Base-by-base conservation (phyloP, 192 early-diverging fungal species). In the Gonapodya sp. region DNA sequence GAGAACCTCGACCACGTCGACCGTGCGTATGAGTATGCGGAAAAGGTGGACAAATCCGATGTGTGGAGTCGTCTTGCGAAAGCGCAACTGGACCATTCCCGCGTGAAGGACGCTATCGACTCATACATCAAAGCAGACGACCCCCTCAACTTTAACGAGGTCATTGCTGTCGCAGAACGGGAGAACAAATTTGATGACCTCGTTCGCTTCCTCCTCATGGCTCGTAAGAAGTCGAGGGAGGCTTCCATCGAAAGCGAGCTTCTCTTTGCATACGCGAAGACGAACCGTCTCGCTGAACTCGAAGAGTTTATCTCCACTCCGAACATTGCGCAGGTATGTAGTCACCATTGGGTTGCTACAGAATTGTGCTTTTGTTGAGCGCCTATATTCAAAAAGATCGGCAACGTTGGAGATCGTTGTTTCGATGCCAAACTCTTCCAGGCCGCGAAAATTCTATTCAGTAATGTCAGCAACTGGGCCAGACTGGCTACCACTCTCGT, bases 41-140 rank as follows among this genome's bases (percentile, higher is more conserved):
- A 99, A 84, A 90, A 92, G 36, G 93, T 92, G 64, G 95, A 99
- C 83, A 87, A 92, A 36, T 89, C 95, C 78, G 96, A 95, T 64
- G 96, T 97, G 36, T 99, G 98, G 98, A 96, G 94, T 85, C 91
- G 93, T 73, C 88, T 99, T 24, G 98, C 92, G 18, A 97, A 96
- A 85, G 95, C 98, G 30, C 98, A 99, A 85, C 89, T 99, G 36
- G 94, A 94, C 75, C 89, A 92, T 2, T 84, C 94, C 87, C 93
- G 93, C 46, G 94, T 98, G 82, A 94, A 95, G 87, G 98, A 98
- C 79, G 92, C 98, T 34, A 96, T 99, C 79, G 94, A 96, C 82
- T 98, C 97, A 36, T 99, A 99, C 84, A 93, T 98, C 82, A 95
- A 95, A 82, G 96, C 98, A 16, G 93, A 95, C 81, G 98, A 99